A percentile compares a stretch with the other conserved stretches of the same genome.
Evolutionary conservation across 129 eudicot species (phyloP).

Genomic region (Ambrosia artemisiifolia): DNA sequence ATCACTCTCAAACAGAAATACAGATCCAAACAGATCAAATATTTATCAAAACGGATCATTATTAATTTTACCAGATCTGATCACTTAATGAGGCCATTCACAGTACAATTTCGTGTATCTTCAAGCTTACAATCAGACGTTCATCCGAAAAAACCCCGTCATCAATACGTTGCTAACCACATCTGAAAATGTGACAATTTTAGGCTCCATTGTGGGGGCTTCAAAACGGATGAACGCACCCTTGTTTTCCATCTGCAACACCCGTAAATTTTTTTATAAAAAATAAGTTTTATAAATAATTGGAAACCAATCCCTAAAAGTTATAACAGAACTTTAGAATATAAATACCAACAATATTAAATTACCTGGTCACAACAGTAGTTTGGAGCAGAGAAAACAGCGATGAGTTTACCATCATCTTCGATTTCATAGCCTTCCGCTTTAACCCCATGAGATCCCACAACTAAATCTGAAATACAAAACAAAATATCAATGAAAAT

Average conservation of each 20-base stretch:
- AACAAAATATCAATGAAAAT: background rate
- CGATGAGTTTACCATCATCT: slow-evolving; percentile 94
- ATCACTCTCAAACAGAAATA: no score
- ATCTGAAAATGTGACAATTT: slow-evolving; percentile 79
- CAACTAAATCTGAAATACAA: slow-evolving; percentile 67
- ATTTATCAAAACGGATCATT: no score
- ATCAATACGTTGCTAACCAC: no score
- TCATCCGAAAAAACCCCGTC: no score
- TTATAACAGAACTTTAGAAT: background rate
- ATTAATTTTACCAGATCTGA: no score
- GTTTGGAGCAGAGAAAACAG: slow-evolving; percentile 96
- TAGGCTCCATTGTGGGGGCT: slow-evolving; percentile 88
- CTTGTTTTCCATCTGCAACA: slow-evolving; percentile 97
- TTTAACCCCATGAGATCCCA: slow-evolving; percentile 98
- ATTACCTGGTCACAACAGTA: slow-evolving; percentile 98
- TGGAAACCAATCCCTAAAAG: background rate
- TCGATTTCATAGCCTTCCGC: slow-evolving; percentile 96
- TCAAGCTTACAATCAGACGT: no score
- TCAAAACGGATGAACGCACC: slow-evolving; percentile 96
- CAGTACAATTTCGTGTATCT: no score
- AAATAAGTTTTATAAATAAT: background rate
- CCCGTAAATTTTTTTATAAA: background rate
- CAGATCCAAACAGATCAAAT: no score
- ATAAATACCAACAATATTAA: background rate
- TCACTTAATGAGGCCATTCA: no score